Evolutionary conservation across 805 yeast species (phyloP).

Genomic region (Kazachstania psychrophila): DNA sequence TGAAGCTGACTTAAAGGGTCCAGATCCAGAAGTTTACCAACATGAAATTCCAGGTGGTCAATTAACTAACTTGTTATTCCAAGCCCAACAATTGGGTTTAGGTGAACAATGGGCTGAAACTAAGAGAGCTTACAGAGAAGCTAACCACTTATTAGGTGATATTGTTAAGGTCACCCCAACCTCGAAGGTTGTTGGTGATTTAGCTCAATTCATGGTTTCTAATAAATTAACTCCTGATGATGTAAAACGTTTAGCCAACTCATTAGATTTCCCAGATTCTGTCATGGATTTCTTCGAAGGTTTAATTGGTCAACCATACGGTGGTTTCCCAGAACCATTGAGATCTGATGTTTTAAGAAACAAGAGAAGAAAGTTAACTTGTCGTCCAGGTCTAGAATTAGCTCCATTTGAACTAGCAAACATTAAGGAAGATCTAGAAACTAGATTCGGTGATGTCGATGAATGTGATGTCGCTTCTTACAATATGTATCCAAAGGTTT

Average conservation of each 20-base stretch:
- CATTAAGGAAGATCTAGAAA: constrained; percentile 61
- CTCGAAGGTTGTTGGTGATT: constrained; percentile 98
- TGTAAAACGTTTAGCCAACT: constrained; percentile 75
- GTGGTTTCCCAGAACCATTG: constrained; percentile 99
- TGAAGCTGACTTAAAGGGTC: constrained; percentile 98
- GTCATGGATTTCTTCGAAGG: constrained; percentile 98
- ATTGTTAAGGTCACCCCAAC: constrained; percentile 98
- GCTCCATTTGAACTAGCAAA: constrained; percentile 71
- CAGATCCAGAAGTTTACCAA: constrained; percentile 97
- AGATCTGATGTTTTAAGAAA: constrained; percentile 84
- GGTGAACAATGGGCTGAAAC: constrained; percentile 97
- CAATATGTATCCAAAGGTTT: constrained; percentile 97
- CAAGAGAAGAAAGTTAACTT: constrained; percentile 81
- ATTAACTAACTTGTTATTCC: constrained; percentile 94
- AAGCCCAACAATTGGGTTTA: constrained; percentile 96
- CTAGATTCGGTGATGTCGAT: constrained; percentile 69
- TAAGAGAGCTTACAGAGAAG: constrained; percentile 85
- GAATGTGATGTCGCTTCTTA: constrained; percentile 92
- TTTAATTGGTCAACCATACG: constrained; percentile 97
- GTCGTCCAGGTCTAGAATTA: constrained; percentile 87
- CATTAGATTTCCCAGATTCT: constrained; percentile 96
- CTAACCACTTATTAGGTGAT: constrained; percentile 87
- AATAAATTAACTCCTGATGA: constrained; percentile 83
- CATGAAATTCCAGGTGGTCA: constrained; percentile 99
- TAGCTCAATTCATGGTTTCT: constrained; percentile 99